Base-by-base conservation (phyloP, 768 basidiomycete genomes). In the Pulveroboletus sp. region DNA sequence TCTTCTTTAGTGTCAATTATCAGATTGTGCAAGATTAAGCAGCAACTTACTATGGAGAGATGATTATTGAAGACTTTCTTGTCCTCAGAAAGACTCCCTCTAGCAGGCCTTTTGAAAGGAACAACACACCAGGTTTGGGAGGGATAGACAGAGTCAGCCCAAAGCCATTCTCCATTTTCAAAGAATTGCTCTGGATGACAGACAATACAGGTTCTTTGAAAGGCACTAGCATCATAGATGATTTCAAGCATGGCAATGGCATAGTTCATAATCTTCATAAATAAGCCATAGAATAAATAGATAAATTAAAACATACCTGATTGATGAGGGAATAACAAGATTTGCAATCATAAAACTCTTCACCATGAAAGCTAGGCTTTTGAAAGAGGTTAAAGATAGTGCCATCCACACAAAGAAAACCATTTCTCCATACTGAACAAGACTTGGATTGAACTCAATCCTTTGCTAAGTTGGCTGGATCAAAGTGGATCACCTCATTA, bases 101-200 rank as follows among this genome's bases (percentile, higher is more conserved):
- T 36, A 11, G 37, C 31, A 29, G 61, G 56, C 45, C 40, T 43
- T n/a, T 62, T 67, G 44, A 62, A 67, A 11, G 66, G 62, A 6
- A 58, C 40, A 1, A 67, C 10, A 51, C 55, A 67, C 65, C 61
- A 67, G 31, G 51, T 23, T 8, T 51, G 39, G 8, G 32, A 50
- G 2, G 6, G 12, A 46, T 61, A 57, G 29, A 56, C 59, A 33
- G 35, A 42, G 27, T 63, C 56, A 19, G 50, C 52, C 61, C 58
- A 62, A 19, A 57, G 14, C 49, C 56, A 62, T 27, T 60, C 55
- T 31, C 39, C 20, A 14, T 16, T 16, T 1, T 17, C 17, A 23
- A 61, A n/a, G 25, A 27, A 27, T 5, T 27, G 25, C 5, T 47
- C 2, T 5, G 55, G 40, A 14, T 13, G 14, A 1, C 2, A 1